These are phyloP conservation scores for Penicillium corylophilum DNA, from an alignment of 2,329 filamentous ascomycete species.

Conservation along the genomic window DNA sequence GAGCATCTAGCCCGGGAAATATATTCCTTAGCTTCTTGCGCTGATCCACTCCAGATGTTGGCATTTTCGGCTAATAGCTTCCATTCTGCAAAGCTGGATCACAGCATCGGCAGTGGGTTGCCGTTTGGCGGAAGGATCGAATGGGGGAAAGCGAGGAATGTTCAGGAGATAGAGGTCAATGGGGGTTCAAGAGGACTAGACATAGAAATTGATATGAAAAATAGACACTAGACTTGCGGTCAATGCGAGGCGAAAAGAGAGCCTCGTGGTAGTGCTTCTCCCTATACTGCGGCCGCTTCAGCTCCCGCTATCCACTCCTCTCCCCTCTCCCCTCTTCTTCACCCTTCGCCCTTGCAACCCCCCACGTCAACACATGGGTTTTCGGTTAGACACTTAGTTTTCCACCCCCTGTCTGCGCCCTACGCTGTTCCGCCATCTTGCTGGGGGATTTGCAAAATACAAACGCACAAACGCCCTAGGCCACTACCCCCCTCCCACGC, in stretches of 20 bases:
- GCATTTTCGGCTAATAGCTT: not conserved
- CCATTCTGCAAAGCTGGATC: not conserved
- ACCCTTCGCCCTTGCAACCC: not conserved
- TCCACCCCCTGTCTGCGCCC: conserved; percentile 1
- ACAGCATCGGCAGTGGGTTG: not conserved
- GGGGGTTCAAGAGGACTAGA: not conserved
- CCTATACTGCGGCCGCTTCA: conserved; percentile 11
- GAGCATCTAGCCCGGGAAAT: not conserved
- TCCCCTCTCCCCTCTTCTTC: conserved; percentile 10
- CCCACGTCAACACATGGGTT: not conserved
- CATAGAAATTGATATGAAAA: not conserved
- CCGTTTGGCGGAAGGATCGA: not conserved
- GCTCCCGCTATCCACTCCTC: conserved; percentile 21
- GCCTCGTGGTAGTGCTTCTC: not conserved
- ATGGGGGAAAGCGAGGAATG: not conserved
- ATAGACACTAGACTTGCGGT: not conserved
- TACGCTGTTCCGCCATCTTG: conserved; percentile 9
- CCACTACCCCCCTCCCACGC: conserved; percentile 10
- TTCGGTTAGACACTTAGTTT: not conserved
- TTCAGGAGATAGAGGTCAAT: not conserved
- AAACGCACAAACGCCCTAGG: conserved; percentile 17
- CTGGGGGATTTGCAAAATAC: conserved; percentile 18
- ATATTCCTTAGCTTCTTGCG: not conserved
- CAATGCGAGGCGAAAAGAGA: not conserved
- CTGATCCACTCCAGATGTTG: not conserved